phyloP scores from a whole-genome alignment of 2,329 filamentous ascomycete genomes.

The Ceratocystis destructans region DNA sequence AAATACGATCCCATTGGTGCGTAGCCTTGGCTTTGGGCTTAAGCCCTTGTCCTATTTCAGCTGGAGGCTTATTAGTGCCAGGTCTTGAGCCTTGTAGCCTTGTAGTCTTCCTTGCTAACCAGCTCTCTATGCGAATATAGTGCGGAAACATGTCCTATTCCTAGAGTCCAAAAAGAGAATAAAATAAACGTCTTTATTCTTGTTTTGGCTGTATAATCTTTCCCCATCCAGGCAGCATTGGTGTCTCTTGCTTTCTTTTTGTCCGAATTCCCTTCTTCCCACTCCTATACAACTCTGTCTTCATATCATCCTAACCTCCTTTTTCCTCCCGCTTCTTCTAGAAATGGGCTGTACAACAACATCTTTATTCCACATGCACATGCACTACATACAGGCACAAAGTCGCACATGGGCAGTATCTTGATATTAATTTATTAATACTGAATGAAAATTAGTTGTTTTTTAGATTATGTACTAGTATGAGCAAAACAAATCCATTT shows the following conservation, averaged over 20 bases:
- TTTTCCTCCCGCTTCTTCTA: neutral
- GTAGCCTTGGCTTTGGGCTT: conserved; percentile 15
- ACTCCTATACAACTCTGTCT: conserved; percentile 19
- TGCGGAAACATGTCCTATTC: conserved; percentile 91
- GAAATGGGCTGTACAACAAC: conserved; percentile 6
- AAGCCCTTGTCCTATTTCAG: neutral
- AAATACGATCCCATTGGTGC: conserved; percentile 96
- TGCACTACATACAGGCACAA: neutral
- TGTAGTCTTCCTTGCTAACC: conserved; percentile 11
- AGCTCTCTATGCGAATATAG: conserved; percentile 32
- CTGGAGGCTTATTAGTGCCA: neutral
- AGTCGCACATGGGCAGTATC: neutral
- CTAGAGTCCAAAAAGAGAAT: conserved; percentile 77
- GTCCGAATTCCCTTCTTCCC: conserved; percentile 16
- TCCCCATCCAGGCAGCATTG: neutral
- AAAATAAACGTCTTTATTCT: conserved; percentile 30
- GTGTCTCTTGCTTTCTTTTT: neutral
- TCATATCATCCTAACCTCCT: neutral
- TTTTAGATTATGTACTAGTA: conserved; percentile 15
- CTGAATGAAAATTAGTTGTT: neutral
- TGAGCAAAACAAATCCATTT: neutral
- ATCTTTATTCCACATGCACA: neutral
- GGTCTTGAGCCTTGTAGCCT: neutral
- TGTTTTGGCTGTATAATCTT: neutral
- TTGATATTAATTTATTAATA: neutral